Evolutionary conservation across 2,329 filamentous ascomycete genomes (phyloP), one percentile per base, ranked within the genome.

Genomic region (Fusarium decemcellulare): DNA sequence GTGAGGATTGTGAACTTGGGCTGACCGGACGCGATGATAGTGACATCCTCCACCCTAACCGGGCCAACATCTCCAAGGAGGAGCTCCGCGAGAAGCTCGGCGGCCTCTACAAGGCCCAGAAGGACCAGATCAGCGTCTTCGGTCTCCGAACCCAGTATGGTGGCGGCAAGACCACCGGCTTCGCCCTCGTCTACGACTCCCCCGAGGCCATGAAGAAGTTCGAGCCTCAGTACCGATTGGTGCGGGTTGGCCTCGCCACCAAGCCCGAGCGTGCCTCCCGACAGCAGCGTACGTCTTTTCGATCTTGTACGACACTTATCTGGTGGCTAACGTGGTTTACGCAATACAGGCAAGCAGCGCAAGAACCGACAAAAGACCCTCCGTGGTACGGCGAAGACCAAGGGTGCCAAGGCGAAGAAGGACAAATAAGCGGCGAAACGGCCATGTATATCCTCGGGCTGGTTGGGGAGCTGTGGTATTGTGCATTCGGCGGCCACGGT

Each of bases 291-390:
- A 95, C 82, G 95, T 97, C 77, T 46, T 23, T 8, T 29, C 9
- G 12, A 6, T 34, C 50, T 16, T 14, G 5, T 11, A 18, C 15
- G 8, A 18, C 39, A 6, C 8, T 9, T 16, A 16, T 9, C 39
- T n/a, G 15, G 37, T n/a, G 44, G 44, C 59, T 61, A 50, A 67
- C 57, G 62, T 4, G 3, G 42, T 46, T 61, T 46, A 44, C 32
- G 54, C 42, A 27, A 64, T 77, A 88, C 86, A 98, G 95, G 95
- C 92, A 99, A 99, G 91, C 96, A 98, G 89, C 93, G 96, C 89
- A 99, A 99, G 94, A 99, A 99, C 93, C 91, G 95, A 85, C 91
- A 93, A 87, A 98, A 99, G 94, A 96, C 95, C 83, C 92, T 98
- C 85, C 93, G 96, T 79, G 96, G 96, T 84, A 97, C 94, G 80